Evolutionary conservation across 2,329 filamentous ascomycete genomes (phyloP).

Genomic region (Colletotrichum gloeosporioides): DNA sequence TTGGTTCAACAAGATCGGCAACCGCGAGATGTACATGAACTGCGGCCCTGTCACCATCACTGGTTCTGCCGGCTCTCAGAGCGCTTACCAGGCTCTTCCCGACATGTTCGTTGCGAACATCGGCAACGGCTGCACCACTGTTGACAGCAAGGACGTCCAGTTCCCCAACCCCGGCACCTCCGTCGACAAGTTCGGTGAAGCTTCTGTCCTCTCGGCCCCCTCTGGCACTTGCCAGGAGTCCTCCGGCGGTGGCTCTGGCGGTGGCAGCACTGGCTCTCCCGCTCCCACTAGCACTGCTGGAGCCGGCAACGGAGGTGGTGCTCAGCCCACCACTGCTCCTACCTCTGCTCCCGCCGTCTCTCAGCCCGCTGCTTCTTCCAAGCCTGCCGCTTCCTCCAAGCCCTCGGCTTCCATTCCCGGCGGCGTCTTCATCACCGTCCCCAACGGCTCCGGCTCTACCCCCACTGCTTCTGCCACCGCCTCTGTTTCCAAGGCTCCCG

Average conservation of each 20-base stretch:
- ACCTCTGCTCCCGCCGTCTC: constrained; percentile 26
- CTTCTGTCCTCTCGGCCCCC: too few species aligned
- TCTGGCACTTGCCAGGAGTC: too few species aligned
- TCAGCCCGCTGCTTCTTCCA: constrained; percentile 17
- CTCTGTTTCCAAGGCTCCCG: constrained; percentile 20
- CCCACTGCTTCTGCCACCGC: constrained; percentile 16
- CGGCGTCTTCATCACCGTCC: constrained; percentile 45
- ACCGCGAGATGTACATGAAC: constrained; percentile 98
- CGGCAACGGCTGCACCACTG: constrained; percentile 49
- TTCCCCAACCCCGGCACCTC: neutral
- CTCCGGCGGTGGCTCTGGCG: too few species aligned
- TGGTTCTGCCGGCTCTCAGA: constrained; percentile 51
- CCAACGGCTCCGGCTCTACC: constrained; percentile 20
- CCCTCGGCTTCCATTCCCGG: constrained; percentile 31
- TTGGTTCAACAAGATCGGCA: constrained; percentile 93
- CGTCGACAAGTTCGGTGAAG: neutral
- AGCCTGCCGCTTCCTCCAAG: constrained; percentile 23
- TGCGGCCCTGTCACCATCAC: constrained; percentile 78
- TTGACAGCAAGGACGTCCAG: constrained; percentile 40
- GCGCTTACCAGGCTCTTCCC: constrained; percentile 68
- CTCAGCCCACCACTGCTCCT: neutral
- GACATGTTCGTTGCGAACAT: constrained; percentile 80
- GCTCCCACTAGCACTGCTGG: neutral
- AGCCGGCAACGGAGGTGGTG: neutral
- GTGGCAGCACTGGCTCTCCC: neutral